A percentile compares a stretch with the other conserved stretches of the same genome.
Evolutionary conservation across 768 basidiomycete genomes (phyloP).

Genomic region (Austroboletus festivus): DNA sequence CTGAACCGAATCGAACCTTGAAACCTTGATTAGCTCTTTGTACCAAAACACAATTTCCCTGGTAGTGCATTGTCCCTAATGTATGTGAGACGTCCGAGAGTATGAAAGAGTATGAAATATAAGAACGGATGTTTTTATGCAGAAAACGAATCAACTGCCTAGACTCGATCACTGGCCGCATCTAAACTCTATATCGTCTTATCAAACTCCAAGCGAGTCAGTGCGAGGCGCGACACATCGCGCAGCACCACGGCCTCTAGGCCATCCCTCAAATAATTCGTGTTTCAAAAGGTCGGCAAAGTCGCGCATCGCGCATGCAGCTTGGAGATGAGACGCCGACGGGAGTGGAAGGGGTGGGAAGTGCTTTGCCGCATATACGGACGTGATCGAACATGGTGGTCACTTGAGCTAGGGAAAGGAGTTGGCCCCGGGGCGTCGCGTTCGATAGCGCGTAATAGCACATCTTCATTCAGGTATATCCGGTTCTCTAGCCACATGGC

Average conservation of each 20-base stretch:
- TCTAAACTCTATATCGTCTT: constrained; percentile 10
- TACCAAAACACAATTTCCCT: constrained; percentile 1
- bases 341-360: not conserved
- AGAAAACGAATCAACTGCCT: not conserved
- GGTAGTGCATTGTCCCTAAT: too few relatives aligned
- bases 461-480: not conserved
- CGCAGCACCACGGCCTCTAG: constrained; percentile 18
- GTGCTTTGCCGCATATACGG: constrained; percentile 2
- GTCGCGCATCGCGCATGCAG: not conserved
- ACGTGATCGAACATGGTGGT: constrained; percentile 20
- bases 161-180: too few relatives aligned
- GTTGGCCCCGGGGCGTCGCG: constrained; percentile 16
- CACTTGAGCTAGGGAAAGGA: constrained; percentile 18
- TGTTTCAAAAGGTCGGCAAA: not conserved
- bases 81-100: too few relatives aligned
- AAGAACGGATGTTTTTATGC: not conserved
- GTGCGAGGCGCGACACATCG: constrained; percentile 23
- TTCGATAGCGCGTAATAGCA: constrained; percentile 17
- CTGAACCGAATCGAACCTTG: constrained; percentile 27
- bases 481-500: constrained; percentile 19
- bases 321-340: not conserved
- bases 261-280: constrained; percentile 11
- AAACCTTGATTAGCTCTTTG: constrained; percentile 6
- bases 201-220: constrained; percentile 21
- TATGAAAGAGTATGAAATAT: not conserved